Evolutionary conservation across 805 yeast genomes (phyloP), one percentile per base, ranked within the genome.

Genomic region (Candida vartiovaarae): DNA sequence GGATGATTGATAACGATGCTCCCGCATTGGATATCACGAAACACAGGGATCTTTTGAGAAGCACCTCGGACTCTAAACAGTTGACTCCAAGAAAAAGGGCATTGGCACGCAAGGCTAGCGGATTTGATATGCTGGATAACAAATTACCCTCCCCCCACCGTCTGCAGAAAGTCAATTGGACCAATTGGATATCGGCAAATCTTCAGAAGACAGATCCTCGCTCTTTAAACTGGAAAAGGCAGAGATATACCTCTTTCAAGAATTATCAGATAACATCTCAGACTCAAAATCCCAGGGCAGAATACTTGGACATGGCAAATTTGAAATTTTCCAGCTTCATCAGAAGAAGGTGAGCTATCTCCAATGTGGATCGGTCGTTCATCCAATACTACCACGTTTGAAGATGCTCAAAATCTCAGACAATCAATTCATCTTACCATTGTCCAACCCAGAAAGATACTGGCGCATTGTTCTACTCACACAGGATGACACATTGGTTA

Each of bases 381-480:
- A 84, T 56, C 95, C 95, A 4, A 73, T 86, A 10, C 63, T 86
- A 41, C 86, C 88, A 4, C 75, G 72, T 47, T 60, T 82, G 42
- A 75, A 78, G 52, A 68, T 86, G 3, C 60, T 83, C 47, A 65
- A 84, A 52, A 68, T 73, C 8, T 63, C 66, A 24, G 49, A 46
- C 38, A 67, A 67, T 40, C 74, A 72, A 51, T 82, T 81, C 51
- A 68, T 82, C 3, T 58, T 85, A 15, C 81, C 88, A 1, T 69
- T 86, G 45, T 77, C 76, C 27, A 84, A 84, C 53, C 95, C 95
- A 0, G 82, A 79, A 49, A 65, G 91, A 53, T 84, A 78, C 60
- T 86, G 95, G 95, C 70, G 74, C 28, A 66, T 80, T 36, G 65
- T 56, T 20, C 53, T 67, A 42, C 51, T 57, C 24, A 56, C 64